Evolutionary conservation across 1,139 yeast species (phyloP).

Genomic region (Candida gigantensis): DNA sequence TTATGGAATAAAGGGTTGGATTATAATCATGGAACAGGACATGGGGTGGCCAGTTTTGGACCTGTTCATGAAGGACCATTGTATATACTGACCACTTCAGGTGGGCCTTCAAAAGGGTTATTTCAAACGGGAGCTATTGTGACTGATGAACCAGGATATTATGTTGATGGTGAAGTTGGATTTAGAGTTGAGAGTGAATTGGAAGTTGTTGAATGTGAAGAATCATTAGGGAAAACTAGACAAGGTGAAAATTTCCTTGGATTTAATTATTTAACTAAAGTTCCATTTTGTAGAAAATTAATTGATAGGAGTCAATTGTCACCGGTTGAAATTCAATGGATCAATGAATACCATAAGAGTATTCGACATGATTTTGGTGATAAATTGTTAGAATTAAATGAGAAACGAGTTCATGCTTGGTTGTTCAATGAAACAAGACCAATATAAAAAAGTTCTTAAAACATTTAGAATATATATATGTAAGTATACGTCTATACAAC

Average conservation of each 20-base stretch:
- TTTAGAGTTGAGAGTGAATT: constrained; percentile 56
- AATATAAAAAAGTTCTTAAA: too few species aligned
- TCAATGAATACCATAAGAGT: constrained; percentile 46
- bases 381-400: constrained; percentile 38
- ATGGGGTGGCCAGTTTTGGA: constrained; percentile 59
- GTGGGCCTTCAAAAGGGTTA: constrained; percentile 32
- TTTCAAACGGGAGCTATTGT: constrained; percentile 51
- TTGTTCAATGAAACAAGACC: constrained; percentile 39
- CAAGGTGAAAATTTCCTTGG: constrained; percentile 38
- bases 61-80: constrained; percentile 60
- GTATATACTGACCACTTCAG: constrained; percentile 41
- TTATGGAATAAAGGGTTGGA: constrained; percentile 55
- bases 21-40: constrained; percentile 62
- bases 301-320: constrained; percentile 42
- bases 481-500: constrained; percentile 9
- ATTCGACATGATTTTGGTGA: constrained; percentile 39
- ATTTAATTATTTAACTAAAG: constrained; percentile 53
- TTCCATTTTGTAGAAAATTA: constrained; percentile 52
- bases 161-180: constrained; percentile 53
- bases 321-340: constrained; percentile 50
- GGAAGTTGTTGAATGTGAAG: constrained; percentile 39
- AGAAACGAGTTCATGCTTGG: constrained; percentile 42
- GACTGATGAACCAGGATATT: constrained; percentile 60
- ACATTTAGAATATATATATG: constrained; percentile 19
- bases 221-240: constrained; percentile 35